Conservation (phyloP, 257 asterid genomes). For the Galeopsis tetrahit region DNA sequence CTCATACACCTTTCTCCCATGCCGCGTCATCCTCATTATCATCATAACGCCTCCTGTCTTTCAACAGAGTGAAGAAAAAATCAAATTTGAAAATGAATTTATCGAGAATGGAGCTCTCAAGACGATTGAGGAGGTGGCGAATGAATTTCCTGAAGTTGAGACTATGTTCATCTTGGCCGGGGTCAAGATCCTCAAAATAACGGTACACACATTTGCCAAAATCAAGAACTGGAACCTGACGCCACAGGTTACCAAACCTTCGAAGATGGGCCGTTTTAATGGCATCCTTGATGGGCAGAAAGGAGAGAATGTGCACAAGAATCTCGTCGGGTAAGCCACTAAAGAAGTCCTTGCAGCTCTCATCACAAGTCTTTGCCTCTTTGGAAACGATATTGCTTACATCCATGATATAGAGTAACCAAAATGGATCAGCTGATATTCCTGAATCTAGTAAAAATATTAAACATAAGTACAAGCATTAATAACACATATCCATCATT, state of each 20-base stretch:
- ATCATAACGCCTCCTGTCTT: not conserved
- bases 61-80: slow-evolving; percentile 13
- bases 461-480: no score
- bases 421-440: no score
- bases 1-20: not conserved
- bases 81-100: slow-evolving; percentile 31
- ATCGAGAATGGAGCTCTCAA: slow-evolving; percentile 10
- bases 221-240: slow-evolving; percentile 31
- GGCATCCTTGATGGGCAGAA: no score
- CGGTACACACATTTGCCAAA: slow-evolving; percentile 29
- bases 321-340: slow-evolving; percentile 43
- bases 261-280: no score
- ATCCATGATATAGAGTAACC: not conserved
- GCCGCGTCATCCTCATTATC: not conserved
- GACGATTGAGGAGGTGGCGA: slow-evolving; percentile 27
- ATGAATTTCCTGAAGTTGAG: slow-evolving; percentile 25
- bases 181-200: not conserved
- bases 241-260: slow-evolving; percentile 35
- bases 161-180: no score
- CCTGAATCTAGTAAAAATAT: no score
- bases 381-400: not conserved
- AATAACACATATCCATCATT: no score
- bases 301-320: no score
- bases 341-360: slow-evolving; percentile 26
- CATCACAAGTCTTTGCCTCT: slow-evolving; percentile 10